A percentile compares a stretch with the other conserved stretches of the same genome.
These are phyloP conservation scores for Musa acuminata DNA, from an alignment of 176 grass and related monocot genomes.

Conservation along the genomic window DNA sequence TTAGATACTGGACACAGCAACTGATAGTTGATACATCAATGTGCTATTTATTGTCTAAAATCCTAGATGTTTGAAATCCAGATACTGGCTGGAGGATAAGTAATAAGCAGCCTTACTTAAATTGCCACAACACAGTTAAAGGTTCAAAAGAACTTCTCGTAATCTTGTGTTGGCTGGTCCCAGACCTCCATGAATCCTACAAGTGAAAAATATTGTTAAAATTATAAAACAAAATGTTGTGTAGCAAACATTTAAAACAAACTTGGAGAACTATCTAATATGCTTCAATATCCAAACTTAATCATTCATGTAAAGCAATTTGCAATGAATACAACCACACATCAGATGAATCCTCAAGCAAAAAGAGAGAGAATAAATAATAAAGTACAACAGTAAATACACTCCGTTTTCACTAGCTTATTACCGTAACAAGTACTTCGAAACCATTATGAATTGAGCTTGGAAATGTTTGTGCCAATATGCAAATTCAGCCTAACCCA, in stretches of 20 bases:
- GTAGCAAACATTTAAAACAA: background rate
- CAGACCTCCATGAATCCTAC: conserved; percentile 27
- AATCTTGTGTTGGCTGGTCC: conserved; percentile 22
- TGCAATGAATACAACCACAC: background rate
- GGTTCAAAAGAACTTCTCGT: conserved; percentile 24
- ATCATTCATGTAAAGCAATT: conserved; percentile 3
- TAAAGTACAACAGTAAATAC: background rate
- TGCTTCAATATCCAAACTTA: background rate
- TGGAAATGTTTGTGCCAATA: too few relatives aligned
- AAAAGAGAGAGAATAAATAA: background rate
- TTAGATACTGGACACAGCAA: too few relatives aligned
- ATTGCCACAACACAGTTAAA: background rate
- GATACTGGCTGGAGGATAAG: background rate
- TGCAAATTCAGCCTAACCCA: too few relatives aligned
- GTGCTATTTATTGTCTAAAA: too few relatives aligned
- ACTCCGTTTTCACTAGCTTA: too few relatives aligned
- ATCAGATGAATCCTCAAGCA: background rate
- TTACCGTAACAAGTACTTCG: too few relatives aligned
- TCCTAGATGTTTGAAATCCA: too few relatives aligned
- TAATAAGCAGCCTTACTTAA: too few relatives aligned
- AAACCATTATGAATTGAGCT: too few relatives aligned
- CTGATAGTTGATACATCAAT: too few relatives aligned
- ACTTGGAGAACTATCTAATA: background rate
- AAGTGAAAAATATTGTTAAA: background rate
- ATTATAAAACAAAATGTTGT: background rate